These are phyloP conservation scores for Lipomyces sp. DNA, from an alignment of 805 yeast genomes.

Conservation along the genomic window DNA sequence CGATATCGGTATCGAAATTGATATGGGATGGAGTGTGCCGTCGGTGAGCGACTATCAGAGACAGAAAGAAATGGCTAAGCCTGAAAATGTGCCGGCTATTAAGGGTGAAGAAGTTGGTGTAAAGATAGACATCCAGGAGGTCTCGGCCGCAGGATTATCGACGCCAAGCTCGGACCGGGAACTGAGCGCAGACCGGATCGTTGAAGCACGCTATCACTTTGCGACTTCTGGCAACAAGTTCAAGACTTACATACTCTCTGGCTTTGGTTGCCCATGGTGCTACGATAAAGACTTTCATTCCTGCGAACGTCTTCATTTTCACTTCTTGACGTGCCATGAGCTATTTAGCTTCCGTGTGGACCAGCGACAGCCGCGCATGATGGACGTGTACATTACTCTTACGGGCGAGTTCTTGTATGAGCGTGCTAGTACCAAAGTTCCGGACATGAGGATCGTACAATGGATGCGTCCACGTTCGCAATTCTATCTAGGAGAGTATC, in stretches of 20 bases:
- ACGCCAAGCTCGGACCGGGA: conserved; percentile 22
- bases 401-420: conserved; percentile 31
- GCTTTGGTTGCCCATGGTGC: conserved; percentile 35
- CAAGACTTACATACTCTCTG: conserved; percentile 26
- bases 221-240: conserved; percentile 20
- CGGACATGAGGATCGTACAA: conserved; percentile 23
- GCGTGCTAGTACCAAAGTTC: conserved; percentile 24
- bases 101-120: not conserved
- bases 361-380: conserved; percentile 18
- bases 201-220: conserved; percentile 32
- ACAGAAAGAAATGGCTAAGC: not conserved
- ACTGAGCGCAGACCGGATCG: not conserved
- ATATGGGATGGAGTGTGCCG: conserved; percentile 34
- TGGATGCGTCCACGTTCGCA: conserved; percentile 27
- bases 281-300: conserved; percentile 15
- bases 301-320: conserved; percentile 29
- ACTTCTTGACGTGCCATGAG: conserved; percentile 28
- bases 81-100: not conserved
- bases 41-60: not conserved
- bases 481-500: conserved; percentile 17
- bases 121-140: not conserved
- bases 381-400: conserved; percentile 29
- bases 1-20: conserved; percentile 29
- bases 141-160: conserved; percentile 11
- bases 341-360: conserved; percentile 28